Base-by-base conservation (phyloP, 1,284 basidiomycete genomes). In the Boletus albobrunnescens region DNA sequence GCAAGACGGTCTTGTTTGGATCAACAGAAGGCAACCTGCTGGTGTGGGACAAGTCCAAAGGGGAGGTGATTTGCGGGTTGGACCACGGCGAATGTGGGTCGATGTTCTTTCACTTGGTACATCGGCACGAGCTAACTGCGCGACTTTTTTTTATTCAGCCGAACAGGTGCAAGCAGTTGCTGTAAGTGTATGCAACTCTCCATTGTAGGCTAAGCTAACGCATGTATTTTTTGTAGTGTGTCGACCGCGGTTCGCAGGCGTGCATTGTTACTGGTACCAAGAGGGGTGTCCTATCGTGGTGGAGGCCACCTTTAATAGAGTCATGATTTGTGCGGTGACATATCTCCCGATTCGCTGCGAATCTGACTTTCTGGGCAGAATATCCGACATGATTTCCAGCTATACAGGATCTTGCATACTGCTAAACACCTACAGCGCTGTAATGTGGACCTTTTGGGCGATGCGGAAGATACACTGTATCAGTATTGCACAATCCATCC, bases 31-130 rank as follows among this genome's bases (percentile, higher is more conserved):
- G 73, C 14, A 79, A 73, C 59, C 67, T 77, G 19, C 65, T 82
- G 32, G 74, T 80, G 31, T 84, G 83, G 82, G 79, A 84, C 55
- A 71, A 69, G 56, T 67, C 66, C 56, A 77, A 71, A 46, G 75
- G 71, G 12, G 66, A 65, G 4, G 62, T 82, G 30, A 68, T 79
- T 13, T 78, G 76, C 59, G 81, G 76, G 27, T 56, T 84, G 54
- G 75, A 80, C 53, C 78, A 81, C 53, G 71, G 71, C 10, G 75
- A 79, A 58, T 75, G 81, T 82, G 55, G 47, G 70, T 59, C 16
- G 36, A n/a, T 6, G 7, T 36, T 46, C 3, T 10, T 26, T 46
- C n/a, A 3, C n/a, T 7, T n/a, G n/a, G n/a, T n/a, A n/a, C n/a
- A n/a, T 26, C 31, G 2, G 7, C 31, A 46, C 23, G 43, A 23